Conservation (phyloP, 768 basidiomycete species). For the Trametes punicea region DNA sequence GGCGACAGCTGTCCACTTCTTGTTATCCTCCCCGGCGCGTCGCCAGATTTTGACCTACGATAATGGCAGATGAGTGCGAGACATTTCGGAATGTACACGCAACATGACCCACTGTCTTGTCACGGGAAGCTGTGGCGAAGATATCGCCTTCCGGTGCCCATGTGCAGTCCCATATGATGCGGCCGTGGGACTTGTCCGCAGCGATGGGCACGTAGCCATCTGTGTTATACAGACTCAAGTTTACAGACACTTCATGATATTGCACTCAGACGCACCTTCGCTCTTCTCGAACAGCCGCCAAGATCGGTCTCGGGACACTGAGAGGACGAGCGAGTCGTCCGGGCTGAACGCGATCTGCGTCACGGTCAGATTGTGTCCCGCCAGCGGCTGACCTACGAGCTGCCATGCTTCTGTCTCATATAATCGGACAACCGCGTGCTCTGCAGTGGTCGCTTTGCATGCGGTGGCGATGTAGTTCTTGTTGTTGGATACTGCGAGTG, state of each 20-base stretch:
- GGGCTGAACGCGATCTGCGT: conserved; percentile 89
- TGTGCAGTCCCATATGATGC: conserved; percentile 95
- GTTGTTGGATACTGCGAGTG: conserved; percentile 71
- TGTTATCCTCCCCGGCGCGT: conserved; percentile 27
- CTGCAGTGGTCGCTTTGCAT: conserved; percentile 82
- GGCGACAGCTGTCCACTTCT: conserved; percentile 52
- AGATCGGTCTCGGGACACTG: conserved; percentile 87
- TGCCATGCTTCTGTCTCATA: conserved; percentile 73
- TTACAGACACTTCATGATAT: not conserved
- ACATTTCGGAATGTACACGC: not conserved
- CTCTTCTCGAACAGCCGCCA: conserved; percentile 75
- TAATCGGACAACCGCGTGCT: conserved; percentile 87
- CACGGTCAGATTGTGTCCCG: conserved; percentile 85
- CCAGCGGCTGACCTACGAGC: conserved; percentile 65
- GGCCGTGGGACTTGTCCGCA: conserved; percentile 78
- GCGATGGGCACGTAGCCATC: conserved; percentile 59
- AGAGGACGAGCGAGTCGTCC: conserved; percentile 73
- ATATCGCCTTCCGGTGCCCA: conserved; percentile 76
- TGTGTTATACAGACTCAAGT: not conserved
- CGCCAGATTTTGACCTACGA: conserved; percentile 83
- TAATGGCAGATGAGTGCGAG: conserved; percentile 25
- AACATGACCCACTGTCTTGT: conserved; percentile 72
- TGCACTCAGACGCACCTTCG: conserved; percentile 5
- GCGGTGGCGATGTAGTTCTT: conserved; percentile 78
- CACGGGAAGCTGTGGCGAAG: conserved; percentile 93